phyloP scores from a whole-genome alignment of 305 asterid genomes.

The Plantago coronopus region DNA sequence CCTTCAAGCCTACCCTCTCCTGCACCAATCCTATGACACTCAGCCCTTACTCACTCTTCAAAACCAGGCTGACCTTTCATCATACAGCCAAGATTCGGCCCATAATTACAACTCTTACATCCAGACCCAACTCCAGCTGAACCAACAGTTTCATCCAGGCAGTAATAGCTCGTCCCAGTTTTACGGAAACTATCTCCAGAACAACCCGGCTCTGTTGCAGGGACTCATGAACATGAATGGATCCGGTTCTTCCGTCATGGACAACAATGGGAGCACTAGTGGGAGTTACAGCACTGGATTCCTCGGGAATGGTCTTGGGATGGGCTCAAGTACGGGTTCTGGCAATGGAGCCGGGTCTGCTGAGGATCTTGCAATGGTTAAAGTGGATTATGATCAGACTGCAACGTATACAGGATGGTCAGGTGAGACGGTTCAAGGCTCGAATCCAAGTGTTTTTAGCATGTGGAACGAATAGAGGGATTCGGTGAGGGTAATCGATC shows the following conservation, averaged over 20 bases:
- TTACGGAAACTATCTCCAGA: slow-evolving; percentile 42
- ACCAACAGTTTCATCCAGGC: slow-evolving; percentile 26
- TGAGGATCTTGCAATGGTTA: slow-evolving; percentile 51
- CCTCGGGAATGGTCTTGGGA: slow-evolving; percentile 39
- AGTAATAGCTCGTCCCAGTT: slow-evolving; percentile 14
- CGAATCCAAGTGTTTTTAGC: slow-evolving; percentile 50
- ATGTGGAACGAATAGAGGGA: slow-evolving; percentile 66
- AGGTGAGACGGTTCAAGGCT: slow-evolving; percentile 55
- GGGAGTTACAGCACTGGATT: slow-evolving; percentile 53
- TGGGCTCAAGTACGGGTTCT: slow-evolving; percentile 30
- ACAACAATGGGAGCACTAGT: slow-evolving; percentile 35
- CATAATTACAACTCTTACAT: slow-evolving; percentile 42
- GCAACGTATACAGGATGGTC: slow-evolving; percentile 55
- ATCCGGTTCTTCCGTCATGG: slow-evolving; percentile 33
- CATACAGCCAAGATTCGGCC: slow-evolving; percentile 33
- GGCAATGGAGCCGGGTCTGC: slow-evolving; percentile 25
- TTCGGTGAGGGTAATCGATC: not conserved
- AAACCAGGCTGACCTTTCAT: slow-evolving; percentile 41
- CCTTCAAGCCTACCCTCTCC: slow-evolving; percentile 43
- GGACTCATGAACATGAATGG: slow-evolving; percentile 57
- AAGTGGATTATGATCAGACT: slow-evolving; percentile 60
- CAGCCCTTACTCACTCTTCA: slow-evolving; percentile 52
- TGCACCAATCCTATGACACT: slow-evolving; percentile 42
- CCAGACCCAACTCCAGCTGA: slow-evolving; percentile 59
- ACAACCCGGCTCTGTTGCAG: slow-evolving; percentile 46